Conservation (phyloP, 768 basidiomycete genomes). For the Lactarius hatsudake region DNA sequence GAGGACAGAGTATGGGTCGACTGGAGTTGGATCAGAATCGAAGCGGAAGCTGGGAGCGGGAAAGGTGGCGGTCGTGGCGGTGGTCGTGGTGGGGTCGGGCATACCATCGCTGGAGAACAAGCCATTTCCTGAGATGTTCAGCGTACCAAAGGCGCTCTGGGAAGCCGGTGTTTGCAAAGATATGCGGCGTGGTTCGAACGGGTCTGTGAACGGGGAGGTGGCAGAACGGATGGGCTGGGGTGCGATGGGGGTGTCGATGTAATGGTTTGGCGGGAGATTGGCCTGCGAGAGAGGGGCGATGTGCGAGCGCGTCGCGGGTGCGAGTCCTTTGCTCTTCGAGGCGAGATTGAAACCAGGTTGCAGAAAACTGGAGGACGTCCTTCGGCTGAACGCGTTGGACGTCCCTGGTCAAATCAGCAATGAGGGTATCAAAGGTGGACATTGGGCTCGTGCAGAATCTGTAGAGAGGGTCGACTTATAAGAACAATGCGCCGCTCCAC, state of each 20-base stretch:
- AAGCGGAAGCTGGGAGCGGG: slow-evolving; percentile 57
- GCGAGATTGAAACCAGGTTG: slow-evolving; percentile 91
- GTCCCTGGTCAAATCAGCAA: slow-evolving; percentile 85
- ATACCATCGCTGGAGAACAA: slow-evolving; percentile 51
- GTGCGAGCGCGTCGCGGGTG: slow-evolving; percentile 61
- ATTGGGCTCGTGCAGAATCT: slow-evolving; percentile 31
- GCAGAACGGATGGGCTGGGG: slow-evolving; percentile 39
- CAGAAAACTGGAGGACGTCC: slow-evolving; percentile 89
- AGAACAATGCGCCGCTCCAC: not conserved
- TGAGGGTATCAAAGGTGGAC: slow-evolving; percentile 80
- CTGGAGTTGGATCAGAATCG: slow-evolving; percentile 52
- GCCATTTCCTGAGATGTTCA: slow-evolving; percentile 81
- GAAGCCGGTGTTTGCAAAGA: slow-evolving; percentile 53
- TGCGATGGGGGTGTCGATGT: slow-evolving; percentile 48
- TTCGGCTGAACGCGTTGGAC: slow-evolving; percentile 81
- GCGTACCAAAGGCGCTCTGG: slow-evolving; percentile 71
- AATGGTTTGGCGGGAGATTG: slow-evolving; percentile 57
- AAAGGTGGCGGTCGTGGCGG: slow-evolving; percentile 28
- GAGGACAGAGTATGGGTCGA: slow-evolving; percentile 43
- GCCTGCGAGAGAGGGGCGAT: slow-evolving; percentile 49
- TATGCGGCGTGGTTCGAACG: slow-evolving; percentile 47
- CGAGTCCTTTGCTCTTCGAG: slow-evolving; percentile 81
- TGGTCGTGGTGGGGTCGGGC: slow-evolving; percentile 25
- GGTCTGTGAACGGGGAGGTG: slow-evolving; percentile 57
- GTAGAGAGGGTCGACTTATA: not conserved